These are phyloP conservation scores for Xylaria sp. DNA, from an alignment of 2,329 filamentous ascomycete genomes.

Conservation along the genomic window DNA sequence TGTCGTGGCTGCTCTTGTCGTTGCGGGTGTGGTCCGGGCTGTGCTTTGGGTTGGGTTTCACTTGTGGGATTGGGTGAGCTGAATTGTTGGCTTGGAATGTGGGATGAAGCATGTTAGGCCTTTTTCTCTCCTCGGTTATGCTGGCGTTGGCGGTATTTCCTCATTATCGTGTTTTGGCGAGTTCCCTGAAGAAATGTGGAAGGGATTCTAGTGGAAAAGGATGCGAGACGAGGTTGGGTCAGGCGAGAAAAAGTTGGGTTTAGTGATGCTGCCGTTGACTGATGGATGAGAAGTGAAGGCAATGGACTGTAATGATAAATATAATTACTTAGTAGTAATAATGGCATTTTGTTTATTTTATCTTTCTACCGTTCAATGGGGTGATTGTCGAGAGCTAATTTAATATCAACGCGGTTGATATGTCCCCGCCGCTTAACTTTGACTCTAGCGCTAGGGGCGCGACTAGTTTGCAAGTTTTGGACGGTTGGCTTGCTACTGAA, in stretches of 20 bases:
- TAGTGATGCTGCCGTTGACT: neutral
- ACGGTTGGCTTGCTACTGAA: too few species aligned
- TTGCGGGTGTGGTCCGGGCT: conserved; percentile 27
- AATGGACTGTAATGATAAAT: neutral
- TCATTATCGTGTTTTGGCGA: neutral
- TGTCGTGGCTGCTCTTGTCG: conserved; percentile 25
- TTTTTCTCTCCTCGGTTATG: too few species aligned
- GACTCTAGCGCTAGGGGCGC: too few species aligned
- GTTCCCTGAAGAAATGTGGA: neutral
- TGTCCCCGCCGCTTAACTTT: too few species aligned
- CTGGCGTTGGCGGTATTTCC: too few species aligned
- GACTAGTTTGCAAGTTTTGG: too few species aligned
- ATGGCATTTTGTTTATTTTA: neutral
- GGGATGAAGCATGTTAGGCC: too few species aligned
- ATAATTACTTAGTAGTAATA: conserved; percentile 21
- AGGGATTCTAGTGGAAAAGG: neutral
- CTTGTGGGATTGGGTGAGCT: neutral
- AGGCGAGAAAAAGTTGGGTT: neutral
- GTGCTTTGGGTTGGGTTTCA: conserved; percentile 29
- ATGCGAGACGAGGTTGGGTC: neutral
- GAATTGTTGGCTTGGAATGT: neutral
- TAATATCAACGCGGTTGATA: too few species aligned
- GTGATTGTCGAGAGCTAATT: too few species aligned
- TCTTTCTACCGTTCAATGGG: too few species aligned
- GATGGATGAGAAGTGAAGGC: neutral